A percentile compares a stretch with the other conserved stretches of the same genome.
phyloP scores from a whole-genome alignment of 176 grass and related monocot genomes.

The Pontederia crassipes region DNA sequence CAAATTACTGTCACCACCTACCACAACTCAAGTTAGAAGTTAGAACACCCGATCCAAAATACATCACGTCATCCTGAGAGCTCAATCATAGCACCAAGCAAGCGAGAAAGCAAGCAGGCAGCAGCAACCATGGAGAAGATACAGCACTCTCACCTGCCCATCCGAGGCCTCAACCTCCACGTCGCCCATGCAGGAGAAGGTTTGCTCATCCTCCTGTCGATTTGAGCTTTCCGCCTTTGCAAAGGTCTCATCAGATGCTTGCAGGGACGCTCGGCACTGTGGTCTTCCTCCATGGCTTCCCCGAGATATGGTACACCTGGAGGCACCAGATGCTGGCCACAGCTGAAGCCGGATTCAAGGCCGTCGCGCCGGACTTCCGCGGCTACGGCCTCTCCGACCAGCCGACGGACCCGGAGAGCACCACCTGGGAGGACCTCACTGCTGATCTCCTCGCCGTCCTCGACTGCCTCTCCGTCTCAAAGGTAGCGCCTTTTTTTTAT shows the following conservation, averaged over 20 bases:
- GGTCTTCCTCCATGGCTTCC: slow-evolving; percentile 39
- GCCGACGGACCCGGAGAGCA: slow-evolving; percentile 19
- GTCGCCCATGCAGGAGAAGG: slow-evolving; percentile 30
- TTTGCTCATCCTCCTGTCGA: neutral
- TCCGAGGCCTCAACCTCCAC: slow-evolving; percentile 32
- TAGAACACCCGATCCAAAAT: no score
- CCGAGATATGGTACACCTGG: slow-evolving; percentile 44
- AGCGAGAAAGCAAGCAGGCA: no score
- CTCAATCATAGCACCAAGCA: no score
- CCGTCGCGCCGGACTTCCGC: slow-evolving; percentile 30
- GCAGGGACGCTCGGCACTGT: slow-evolving; percentile 22
- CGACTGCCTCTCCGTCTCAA: slow-evolving; percentile 20
- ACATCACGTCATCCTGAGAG: no score
- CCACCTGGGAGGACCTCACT: slow-evolving; percentile 7
- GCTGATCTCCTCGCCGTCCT: slow-evolving; percentile 6
- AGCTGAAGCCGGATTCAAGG: slow-evolving; percentile 24
- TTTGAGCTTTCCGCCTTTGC: neutral
- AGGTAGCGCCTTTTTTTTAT: slow-evolving; percentile 1
- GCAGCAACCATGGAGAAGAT: slow-evolving; percentile 12
- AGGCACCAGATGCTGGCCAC: slow-evolving; percentile 29
- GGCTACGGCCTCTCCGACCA: slow-evolving; percentile 35
- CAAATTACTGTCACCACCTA: no score
- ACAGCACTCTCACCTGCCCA: slow-evolving; percentile 22
- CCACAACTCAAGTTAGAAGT: no score
- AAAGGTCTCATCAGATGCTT: neutral